phyloP scores from a whole-genome alignment of 2,329 filamentous ascomycete species.

The Bisporella sp. region DNA sequence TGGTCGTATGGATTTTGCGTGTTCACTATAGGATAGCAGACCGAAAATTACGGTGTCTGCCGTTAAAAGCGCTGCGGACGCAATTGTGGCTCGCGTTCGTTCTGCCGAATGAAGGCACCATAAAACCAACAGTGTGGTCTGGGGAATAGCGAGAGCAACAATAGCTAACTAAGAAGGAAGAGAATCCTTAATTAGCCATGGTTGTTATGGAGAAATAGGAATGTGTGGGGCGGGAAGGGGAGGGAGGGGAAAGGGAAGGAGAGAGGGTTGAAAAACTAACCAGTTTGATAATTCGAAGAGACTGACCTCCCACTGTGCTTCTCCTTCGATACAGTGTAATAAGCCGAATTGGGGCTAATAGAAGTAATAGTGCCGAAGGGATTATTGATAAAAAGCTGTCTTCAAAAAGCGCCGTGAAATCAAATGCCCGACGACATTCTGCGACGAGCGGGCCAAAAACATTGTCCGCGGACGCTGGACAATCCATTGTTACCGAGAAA shows the following conservation, averaged over 20 bases:
- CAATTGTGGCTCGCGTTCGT: background rate
- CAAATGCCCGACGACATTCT: background rate
- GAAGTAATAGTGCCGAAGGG: background rate
- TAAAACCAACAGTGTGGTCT: background rate
- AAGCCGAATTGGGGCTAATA: background rate
- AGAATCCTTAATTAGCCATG: background rate
- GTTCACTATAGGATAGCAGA: slow-evolving; percentile 1
- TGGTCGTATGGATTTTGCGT: slow-evolving; percentile 1
- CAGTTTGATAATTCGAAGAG: background rate
- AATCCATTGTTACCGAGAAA: background rate
- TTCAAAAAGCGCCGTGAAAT: background rate
- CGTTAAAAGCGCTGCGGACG: background rate
- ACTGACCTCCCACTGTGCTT: background rate
- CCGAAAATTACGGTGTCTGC: background rate
- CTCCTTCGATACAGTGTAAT: background rate
- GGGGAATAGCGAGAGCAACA: background rate
- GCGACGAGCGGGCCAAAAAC: background rate
- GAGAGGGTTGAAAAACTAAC: background rate
- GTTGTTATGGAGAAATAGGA: background rate
- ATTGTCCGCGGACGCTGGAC: background rate
- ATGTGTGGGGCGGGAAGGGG: too few relatives aligned
- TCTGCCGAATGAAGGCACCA: background rate
- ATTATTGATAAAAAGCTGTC: background rate
- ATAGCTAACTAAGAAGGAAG: background rate
- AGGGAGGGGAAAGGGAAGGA: too few relatives aligned